Evolutionary conservation across 139 green algal species (phyloP), one percentile per base, ranked within the genome.

Genomic region (Mesotaenium endlicherianum): DNA sequence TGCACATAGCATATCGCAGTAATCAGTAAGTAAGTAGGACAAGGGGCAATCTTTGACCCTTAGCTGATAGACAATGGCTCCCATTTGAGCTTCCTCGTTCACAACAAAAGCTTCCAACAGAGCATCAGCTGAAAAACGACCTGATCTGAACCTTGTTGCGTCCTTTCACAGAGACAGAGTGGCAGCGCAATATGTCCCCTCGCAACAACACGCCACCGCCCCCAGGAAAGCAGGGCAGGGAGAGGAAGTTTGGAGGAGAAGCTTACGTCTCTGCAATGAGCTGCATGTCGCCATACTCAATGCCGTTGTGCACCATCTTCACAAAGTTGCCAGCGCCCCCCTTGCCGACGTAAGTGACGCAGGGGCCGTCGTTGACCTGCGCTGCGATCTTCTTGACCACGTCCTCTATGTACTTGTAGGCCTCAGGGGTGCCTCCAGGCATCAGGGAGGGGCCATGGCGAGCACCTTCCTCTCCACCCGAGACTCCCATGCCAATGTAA

Each of bases 271-370:
- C 95, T n/a, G 90, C 88, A 83, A 97, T 97, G 77, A 98, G 92
- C 93, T 98, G 95, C 96, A 99, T 99, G 91, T 99, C 96, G 14
- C 96, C 96, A 82, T 99, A 99, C 93, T 99, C 96, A 85, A 99
- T 99, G 88, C 96, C 96, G 87, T 99, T 99, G 93, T 99, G 96
- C 79, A 99, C 95, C 96, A 98, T 98, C 93, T 99, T 99, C 11
- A 99, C 96, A 80, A 95, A 99, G 91, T 99, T 98, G 67, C 96
- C 96, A 2, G 93, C 70, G 67, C 94, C 94, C 41, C 94, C 94
- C 1, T 88, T 75, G 34, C 94, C 94, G 47, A 98, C 90, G 91
- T 97, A 95, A 45, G 92, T 98, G 1, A 97, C 94, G 85, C 95
- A 98, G 0, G 96, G 91, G 8, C 95, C 95, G 81, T 96, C 92